Conservation (phyloP, 2,329 filamentous ascomycete genomes). For the Venturia nashicola region DNA sequence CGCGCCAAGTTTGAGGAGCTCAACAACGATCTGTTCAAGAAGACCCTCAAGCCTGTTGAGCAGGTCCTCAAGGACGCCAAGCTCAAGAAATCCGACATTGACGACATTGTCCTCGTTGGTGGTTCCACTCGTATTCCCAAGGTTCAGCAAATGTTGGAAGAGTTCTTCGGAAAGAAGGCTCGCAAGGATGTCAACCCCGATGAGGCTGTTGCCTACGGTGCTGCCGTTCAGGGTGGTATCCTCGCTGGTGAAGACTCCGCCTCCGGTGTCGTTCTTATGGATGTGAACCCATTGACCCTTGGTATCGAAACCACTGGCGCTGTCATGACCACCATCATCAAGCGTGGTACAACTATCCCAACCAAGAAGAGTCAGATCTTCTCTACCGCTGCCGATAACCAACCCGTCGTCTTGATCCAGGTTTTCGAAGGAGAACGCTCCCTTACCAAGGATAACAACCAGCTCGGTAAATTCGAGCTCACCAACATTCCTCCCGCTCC, state of each 20-base stretch:
- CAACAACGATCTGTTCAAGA: conserved; percentile 98
- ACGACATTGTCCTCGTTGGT: conserved; percentile 96
- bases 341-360: conserved; percentile 86
- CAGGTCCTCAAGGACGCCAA: conserved; percentile 98
- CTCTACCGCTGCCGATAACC: conserved; percentile 93
- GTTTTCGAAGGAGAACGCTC: conserved; percentile 89
- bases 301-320: conserved; percentile 96
- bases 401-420: conserved; percentile 89
- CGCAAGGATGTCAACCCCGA: conserved; percentile 99
- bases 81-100: conserved; percentile 86
- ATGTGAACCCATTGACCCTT: conserved; percentile 90
- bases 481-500: conserved; percentile 90
- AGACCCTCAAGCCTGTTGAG: conserved; percentile 96
- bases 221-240: conserved; percentile 93
- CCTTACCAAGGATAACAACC: conserved; percentile 94
- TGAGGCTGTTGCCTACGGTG: conserved; percentile 96
- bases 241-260: conserved; percentile 79
- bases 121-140: conserved; percentile 99
- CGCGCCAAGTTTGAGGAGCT: conserved; percentile 99
- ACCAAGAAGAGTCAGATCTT: conserved; percentile 98
- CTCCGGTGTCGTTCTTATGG: conserved; percentile 79
- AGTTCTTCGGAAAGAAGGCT: conserved; percentile 96
- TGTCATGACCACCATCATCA: conserved; percentile 95
- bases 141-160: conserved; percentile 87
- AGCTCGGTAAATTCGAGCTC: conserved; percentile 95